Conservation (phyloP, 1,139 yeast genomes). For the Zygoascus sp. region DNA sequence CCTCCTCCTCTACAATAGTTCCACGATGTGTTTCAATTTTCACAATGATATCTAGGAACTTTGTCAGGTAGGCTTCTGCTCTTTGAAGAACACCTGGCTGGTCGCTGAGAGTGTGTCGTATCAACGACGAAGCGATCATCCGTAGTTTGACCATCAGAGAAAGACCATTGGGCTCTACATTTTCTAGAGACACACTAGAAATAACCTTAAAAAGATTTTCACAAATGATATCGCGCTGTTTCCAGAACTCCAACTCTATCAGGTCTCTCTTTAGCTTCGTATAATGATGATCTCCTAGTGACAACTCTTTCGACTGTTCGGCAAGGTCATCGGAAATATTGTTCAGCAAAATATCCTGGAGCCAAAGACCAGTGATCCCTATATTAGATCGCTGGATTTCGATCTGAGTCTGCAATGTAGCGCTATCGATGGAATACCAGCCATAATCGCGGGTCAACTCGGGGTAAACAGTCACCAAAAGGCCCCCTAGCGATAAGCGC, state of each 20-base stretch:
- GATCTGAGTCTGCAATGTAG: too few relatives aligned
- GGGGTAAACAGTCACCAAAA: too few relatives aligned
- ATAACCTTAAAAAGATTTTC: conserved; percentile 9
- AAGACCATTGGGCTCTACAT: conserved; percentile 16
- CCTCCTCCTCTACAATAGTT: conserved; percentile 13
- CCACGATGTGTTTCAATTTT: conserved; percentile 14
- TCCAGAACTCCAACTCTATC: conserved; percentile 7
- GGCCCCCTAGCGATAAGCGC: too few relatives aligned
- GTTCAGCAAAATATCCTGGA: too few relatives aligned
- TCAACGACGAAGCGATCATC: conserved; percentile 14
- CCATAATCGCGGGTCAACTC: too few relatives aligned
- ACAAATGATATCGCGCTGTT: conserved; percentile 12
- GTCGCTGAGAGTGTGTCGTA: conserved; percentile 12
- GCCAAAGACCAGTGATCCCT: too few relatives aligned
- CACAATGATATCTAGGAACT: conserved; percentile 14
- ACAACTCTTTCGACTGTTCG: too few relatives aligned
- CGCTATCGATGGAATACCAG: too few relatives aligned
- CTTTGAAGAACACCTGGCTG: conserved; percentile 11
- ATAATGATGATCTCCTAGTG: conserved; percentile 6
- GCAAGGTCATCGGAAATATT: too few relatives aligned
- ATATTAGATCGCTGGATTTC: too few relatives aligned
- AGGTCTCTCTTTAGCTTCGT: background rate
- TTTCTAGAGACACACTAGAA: conserved; percentile 11
- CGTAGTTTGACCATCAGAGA: conserved; percentile 14
- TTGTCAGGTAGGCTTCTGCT: conserved; percentile 12